A percentile compares a stretch with the other conserved stretches of the same genome.
phyloP scores from a whole-genome alignment of 2,329 filamentous ascomycete genomes.

The Zasmidium angulare region DNA sequence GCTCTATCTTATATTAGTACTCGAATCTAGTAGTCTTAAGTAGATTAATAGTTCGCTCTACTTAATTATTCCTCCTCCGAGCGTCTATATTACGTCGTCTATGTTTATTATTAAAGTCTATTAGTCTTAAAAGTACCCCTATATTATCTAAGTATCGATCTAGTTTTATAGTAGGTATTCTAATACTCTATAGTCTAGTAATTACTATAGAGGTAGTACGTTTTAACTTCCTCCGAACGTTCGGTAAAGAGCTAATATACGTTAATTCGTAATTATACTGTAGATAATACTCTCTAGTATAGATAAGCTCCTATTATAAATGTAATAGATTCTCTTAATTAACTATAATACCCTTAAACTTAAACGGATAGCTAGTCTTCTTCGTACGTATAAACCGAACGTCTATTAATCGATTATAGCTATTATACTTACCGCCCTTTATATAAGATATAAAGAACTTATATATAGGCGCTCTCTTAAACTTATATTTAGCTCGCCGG shows the following conservation, averaged over 20 bases:
- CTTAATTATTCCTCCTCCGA: not conserved
- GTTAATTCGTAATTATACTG: not conserved
- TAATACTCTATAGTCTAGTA: not conserved
- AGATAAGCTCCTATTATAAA: not conserved
- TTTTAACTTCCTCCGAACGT: not conserved
- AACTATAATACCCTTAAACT: not conserved
- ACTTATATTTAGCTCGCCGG: not conserved
- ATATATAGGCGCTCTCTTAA: not conserved
- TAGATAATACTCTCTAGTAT: not conserved
- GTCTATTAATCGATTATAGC: not conserved
- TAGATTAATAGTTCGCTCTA: not conserved
- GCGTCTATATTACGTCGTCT: not conserved
- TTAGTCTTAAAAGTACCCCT: not conserved
- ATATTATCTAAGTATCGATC: not conserved
- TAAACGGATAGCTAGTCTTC: not conserved
- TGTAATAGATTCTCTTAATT: not conserved
- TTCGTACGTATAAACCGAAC: not conserved
- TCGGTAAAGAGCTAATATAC: not conserved
- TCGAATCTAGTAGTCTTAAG: no score
- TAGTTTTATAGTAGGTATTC: not conserved
- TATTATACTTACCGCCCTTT: not conserved
- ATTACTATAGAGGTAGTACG: not conserved
- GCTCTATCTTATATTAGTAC: not conserved
- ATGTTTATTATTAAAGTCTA: not conserved
- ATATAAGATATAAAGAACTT: not conserved